A percentile compares a stretch with the other conserved stretches of the same genome.
Evolutionary conservation across 1,284 basidiomycete genomes (phyloP).

Genomic region (Mrakiaceae sp.): DNA sequence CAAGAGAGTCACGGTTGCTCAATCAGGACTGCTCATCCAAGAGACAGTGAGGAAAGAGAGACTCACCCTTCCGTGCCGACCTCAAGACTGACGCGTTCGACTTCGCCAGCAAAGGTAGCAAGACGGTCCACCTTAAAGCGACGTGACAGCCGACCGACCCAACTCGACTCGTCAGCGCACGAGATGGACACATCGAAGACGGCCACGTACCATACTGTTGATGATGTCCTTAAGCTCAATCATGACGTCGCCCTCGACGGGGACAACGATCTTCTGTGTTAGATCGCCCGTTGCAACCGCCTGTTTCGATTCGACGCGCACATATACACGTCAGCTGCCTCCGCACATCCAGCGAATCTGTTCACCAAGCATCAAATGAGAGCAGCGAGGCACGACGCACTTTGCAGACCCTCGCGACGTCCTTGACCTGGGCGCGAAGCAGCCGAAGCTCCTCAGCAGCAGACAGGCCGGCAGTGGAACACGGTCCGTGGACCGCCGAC

Average conservation of each 20-base stretch:
- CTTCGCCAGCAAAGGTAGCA: constrained; percentile 39
- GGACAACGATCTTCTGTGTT: constrained; percentile 90
- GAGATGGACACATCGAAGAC: not conserved
- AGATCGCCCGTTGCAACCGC: constrained; percentile 91
- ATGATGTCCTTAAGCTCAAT: constrained; percentile 96
- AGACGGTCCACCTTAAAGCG: constrained; percentile 12
- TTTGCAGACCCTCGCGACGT: constrained; percentile 84
- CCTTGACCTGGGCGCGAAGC: constrained; percentile 79
- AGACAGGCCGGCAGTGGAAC: too few relatives aligned
- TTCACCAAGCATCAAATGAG: not conserved
- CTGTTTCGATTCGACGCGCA: constrained; percentile 19
- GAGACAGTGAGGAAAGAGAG: constrained; percentile 7
- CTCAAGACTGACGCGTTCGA: constrained; percentile 54
- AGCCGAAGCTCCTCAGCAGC: constrained; percentile 68
- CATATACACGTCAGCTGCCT: not conserved
- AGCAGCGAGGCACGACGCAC: constrained; percentile 20
- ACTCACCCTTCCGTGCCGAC: constrained; percentile 70
- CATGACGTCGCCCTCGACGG: constrained; percentile 93
- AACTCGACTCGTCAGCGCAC: not conserved
- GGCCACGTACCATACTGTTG: constrained; percentile 69
- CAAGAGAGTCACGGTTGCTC: too few relatives aligned
- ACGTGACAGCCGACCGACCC: not conserved
- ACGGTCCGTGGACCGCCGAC: too few relatives aligned
- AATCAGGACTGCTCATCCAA: too few relatives aligned
- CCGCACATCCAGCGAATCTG: not conserved